These are phyloP conservation scores for Tilletia setariae DNA, from an alignment of 1,284 basidiomycete genomes.

Conservation along the genomic window DNA sequence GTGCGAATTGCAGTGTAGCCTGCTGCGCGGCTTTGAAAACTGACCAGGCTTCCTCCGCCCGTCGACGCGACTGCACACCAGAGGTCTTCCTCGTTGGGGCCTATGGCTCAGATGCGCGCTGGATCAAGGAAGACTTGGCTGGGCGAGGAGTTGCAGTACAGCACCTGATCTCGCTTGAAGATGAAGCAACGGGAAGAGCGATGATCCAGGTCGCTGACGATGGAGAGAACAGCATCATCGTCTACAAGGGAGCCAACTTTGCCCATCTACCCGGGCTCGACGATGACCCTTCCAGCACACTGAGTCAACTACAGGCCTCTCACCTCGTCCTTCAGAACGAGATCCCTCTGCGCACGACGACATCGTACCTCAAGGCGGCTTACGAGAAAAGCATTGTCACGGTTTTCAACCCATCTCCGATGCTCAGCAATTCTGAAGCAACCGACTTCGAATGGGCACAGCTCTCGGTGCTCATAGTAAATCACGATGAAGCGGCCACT, in stretches of 20 bases:
- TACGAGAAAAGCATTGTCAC: conserved; percentile 21
- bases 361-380: conserved; percentile 53
- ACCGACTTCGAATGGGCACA: conserved; percentile 57
- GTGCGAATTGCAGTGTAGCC: conserved; percentile 49
- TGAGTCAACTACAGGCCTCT: conserved; percentile 29
- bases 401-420: conserved; percentile 63
- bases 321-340: conserved; percentile 63
- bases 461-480: conserved; percentile 60
- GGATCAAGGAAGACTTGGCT: background rate
- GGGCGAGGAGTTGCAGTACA: no score
- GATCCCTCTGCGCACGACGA: conserved; percentile 59
- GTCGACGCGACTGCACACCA: background rate
- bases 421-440: conserved; percentile 57
- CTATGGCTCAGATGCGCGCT: conserved; percentile 47
- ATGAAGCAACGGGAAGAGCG: conserved; percentile 44
- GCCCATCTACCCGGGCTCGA: conserved; percentile 20
- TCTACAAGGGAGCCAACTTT: conserved; percentile 50
- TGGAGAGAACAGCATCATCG: conserved; percentile 52
- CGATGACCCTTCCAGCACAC: conserved; percentile 27
- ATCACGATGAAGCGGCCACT: conserved; percentile 59
- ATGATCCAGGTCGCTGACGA: conserved; percentile 50
- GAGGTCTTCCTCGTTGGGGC: conserved; percentile 35
- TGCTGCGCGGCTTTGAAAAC: no score
- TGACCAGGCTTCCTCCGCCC: conserved; percentile 26
- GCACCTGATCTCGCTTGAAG: conserved; percentile 21